These are phyloP conservation scores for Cercophora scortea DNA, from an alignment of 495 filamentous ascomycete species.

Conservation along the genomic window DNA sequence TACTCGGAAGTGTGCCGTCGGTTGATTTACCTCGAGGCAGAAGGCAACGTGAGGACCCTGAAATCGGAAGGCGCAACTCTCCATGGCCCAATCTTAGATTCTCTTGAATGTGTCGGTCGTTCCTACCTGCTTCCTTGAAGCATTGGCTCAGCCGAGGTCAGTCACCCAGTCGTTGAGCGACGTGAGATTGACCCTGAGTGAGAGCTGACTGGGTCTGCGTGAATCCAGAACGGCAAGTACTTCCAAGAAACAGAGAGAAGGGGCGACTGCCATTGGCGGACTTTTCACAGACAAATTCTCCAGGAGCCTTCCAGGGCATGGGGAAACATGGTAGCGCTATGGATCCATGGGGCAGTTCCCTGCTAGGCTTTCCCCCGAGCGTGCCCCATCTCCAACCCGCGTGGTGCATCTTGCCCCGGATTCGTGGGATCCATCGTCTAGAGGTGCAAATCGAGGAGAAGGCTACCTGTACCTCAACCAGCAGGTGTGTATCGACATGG, in stretches of 20 bases:
- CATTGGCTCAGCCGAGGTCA: neutral
- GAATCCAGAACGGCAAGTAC: neutral
- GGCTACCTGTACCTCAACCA: neutral
- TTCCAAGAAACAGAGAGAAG: neutral
- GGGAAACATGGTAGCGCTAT: neutral
- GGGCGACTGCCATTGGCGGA: conserved; percentile 10
- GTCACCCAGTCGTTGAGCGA: neutral
- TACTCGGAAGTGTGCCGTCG: too few species aligned
- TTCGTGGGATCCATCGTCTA: neutral
- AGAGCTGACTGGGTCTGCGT: neutral
- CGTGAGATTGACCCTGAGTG: too few species aligned
- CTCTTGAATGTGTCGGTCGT: neutral
- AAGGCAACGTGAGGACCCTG: too few species aligned
- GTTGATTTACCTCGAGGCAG: too few species aligned
- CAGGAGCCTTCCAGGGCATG: neutral
- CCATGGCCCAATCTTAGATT: too few species aligned
- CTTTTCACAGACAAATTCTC: conserved; percentile 8
- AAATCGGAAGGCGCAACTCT: too few species aligned
- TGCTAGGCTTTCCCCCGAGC: neutral
- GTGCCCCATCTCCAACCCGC: neutral
- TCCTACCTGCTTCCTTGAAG: neutral
- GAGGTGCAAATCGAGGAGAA: neutral
- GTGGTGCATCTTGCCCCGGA: neutral
- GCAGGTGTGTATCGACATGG: neutral
- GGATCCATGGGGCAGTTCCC: neutral